Evolutionary conservation across 2,329 filamentous ascomycete genomes (phyloP).

Genomic region (Diaporthe sp.): DNA sequence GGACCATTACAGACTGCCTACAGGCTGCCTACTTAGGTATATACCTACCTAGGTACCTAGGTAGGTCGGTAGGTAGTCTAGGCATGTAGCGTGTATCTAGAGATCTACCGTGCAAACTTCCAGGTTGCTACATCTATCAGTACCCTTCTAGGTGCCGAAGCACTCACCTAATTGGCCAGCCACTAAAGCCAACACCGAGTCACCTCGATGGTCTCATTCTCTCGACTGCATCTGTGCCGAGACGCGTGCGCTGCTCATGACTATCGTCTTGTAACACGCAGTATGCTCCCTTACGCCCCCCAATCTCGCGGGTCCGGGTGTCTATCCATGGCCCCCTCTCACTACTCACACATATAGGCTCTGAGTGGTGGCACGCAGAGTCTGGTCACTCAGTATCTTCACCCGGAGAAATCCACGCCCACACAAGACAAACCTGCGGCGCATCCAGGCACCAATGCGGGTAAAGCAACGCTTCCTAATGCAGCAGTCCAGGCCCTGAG

Average conservation of each 20-base stretch:
- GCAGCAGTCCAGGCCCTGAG: background rate
- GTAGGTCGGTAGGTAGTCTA: no score
- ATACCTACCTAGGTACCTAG: background rate
- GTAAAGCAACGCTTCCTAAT: background rate
- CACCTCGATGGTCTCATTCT: background rate
- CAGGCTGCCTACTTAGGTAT: background rate
- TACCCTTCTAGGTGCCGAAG: background rate
- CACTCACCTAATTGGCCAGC: background rate
- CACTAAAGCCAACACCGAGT: background rate
- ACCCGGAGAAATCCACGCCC: background rate
- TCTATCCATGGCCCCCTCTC: background rate
- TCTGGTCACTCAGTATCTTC: background rate
- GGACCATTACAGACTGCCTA: background rate
- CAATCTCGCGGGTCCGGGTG: background rate
- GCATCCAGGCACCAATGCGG: no score
- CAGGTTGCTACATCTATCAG: background rate
- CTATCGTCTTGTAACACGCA: no score
- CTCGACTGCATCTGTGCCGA: background rate
- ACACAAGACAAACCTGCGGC: background rate
- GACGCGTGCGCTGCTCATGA: background rate
- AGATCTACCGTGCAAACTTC: background rate
- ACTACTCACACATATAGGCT: background rate
- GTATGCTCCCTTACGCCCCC: background rate
- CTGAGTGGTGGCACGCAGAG: background rate
- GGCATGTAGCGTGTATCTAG: background rate